Conservation (phyloP, 108 stramenopile genomes). For the Epithemia pelagica region DNA sequence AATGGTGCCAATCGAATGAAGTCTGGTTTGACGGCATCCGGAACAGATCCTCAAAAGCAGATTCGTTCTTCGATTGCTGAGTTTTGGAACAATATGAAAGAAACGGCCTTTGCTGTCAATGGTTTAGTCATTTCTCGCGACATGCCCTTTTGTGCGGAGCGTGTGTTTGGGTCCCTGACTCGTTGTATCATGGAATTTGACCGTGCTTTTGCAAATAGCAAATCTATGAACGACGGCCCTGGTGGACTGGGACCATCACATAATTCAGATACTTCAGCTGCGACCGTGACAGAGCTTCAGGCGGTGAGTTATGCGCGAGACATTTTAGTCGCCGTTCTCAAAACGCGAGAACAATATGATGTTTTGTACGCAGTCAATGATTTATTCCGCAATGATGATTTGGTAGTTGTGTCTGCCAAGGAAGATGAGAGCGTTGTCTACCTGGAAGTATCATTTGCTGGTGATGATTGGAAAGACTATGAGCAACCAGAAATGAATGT, state of each 20-base stretch:
- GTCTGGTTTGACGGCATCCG: neutral
- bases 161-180: slow-evolving; percentile 66
- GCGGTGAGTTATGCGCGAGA: slow-evolving; percentile 68
- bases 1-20: neutral
- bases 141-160: slow-evolving; percentile 55
- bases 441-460: slow-evolving; percentile 41
- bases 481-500: slow-evolving; percentile 10
- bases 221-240: neutral
- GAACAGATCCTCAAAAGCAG: neutral
- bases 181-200: slow-evolving; percentile 59
- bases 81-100: slow-evolving; percentile 60
- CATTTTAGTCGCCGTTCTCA: slow-evolving; percentile 56
- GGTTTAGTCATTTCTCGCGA: slow-evolving; percentile 44
- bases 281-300: slow-evolving; percentile 49
- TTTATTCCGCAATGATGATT: slow-evolving; percentile 43
- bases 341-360: slow-evolving; percentile 47
- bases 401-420: slow-evolving; percentile 28
- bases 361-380: slow-evolving; percentile 49
- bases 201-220: slow-evolving; percentile 9
- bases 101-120: slow-evolving; percentile 65
- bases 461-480: slow-evolving; percentile 33
- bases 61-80: slow-evolving; percentile 18
- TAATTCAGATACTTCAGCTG: neutral
- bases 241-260: neutral
- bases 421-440: slow-evolving; percentile 24